Percentiles rank a stretch among this genome's conserved stretches.
Conservation (phyloP, 2,329 filamentous ascomycete genomes). For the Beauveria varroae region DNA sequence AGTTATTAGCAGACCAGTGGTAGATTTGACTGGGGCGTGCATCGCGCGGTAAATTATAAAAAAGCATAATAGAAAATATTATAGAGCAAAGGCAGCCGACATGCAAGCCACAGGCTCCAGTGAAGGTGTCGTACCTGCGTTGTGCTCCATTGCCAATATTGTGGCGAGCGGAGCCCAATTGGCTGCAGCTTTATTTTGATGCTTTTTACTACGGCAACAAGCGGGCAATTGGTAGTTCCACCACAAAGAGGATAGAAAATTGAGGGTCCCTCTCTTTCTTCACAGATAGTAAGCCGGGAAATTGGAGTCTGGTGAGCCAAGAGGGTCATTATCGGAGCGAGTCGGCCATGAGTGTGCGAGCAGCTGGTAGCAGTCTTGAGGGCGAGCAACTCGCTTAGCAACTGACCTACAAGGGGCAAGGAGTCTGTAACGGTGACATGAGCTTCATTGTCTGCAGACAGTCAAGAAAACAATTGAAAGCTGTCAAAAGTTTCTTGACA, state of each 20-base stretch:
- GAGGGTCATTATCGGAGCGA: neutral
- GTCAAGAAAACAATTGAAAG: no score
- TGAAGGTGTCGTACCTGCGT: conserved; percentile 1
- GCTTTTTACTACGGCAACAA: neutral
- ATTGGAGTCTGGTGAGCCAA: neutral
- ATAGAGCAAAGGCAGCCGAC: no score
- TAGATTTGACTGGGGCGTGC: neutral
- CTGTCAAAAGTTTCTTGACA: no score
- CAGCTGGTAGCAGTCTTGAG: neutral
- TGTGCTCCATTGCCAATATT: conserved; percentile 3
- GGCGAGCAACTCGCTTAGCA: no score
- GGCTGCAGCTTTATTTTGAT: neutral
- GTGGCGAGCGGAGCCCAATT: neutral
- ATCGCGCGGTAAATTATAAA: neutral
- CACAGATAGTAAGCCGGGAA: neutral
- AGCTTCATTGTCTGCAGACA: no score
- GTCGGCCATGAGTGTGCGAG: neutral
- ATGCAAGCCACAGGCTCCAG: conserved; percentile 1
- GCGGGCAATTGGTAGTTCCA: neutral
- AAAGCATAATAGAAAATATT: neutral
- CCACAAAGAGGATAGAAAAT: neutral
- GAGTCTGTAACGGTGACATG: neutral
- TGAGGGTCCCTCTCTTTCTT: neutral
- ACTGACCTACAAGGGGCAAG: neutral
- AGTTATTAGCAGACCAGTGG: neutral